phyloP scores from a whole-genome alignment of 352 stramenopile species.

The Aphanomyces euteiches region DNA sequence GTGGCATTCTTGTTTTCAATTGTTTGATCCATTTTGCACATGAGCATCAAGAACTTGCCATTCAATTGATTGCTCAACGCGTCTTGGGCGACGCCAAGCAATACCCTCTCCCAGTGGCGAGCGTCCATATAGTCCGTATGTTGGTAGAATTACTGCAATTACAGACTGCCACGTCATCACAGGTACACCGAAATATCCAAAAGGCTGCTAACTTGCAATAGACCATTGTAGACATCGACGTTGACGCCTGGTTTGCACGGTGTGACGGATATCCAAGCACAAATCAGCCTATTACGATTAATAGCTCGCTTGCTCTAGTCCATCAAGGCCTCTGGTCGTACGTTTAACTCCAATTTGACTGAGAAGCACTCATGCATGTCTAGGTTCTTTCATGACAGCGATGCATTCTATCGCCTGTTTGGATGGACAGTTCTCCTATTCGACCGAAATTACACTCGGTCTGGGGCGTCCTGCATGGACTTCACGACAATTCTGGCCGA shows the following conservation, averaged over 20 bases:
- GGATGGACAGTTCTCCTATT: constrained; percentile 24
- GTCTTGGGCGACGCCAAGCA: constrained; percentile 8
- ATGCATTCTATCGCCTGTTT: constrained; percentile 27
- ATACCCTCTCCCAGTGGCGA: constrained; percentile 17
- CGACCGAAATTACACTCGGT: constrained; percentile 29
- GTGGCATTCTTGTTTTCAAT: neutral
- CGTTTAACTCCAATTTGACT: neutral
- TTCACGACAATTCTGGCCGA: constrained; percentile 29
- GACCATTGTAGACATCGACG: constrained; percentile 18
- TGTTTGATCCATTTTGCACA: constrained; percentile 20
- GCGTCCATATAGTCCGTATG: constrained; percentile 28
- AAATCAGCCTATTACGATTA: neutral
- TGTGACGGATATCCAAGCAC: constrained; percentile 1
- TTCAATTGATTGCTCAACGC: constrained; percentile 26
- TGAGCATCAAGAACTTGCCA: constrained; percentile 26
- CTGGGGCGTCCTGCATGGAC: constrained; percentile 27
- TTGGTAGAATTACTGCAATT: constrained; percentile 14
- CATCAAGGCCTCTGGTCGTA: constrained; percentile 17
- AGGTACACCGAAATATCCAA: neutral
- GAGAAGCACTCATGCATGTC: too few relatives aligned
- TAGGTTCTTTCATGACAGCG: constrained; percentile 26
- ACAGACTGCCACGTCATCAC: neutral
- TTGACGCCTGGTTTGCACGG: neutral
- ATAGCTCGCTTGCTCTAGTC: neutral
- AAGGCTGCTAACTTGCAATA: too few relatives aligned